These are phyloP conservation scores for Mortierella sp. DNA, from an alignment of 371 early-diverging fungal species.

Conservation along the genomic window DNA sequence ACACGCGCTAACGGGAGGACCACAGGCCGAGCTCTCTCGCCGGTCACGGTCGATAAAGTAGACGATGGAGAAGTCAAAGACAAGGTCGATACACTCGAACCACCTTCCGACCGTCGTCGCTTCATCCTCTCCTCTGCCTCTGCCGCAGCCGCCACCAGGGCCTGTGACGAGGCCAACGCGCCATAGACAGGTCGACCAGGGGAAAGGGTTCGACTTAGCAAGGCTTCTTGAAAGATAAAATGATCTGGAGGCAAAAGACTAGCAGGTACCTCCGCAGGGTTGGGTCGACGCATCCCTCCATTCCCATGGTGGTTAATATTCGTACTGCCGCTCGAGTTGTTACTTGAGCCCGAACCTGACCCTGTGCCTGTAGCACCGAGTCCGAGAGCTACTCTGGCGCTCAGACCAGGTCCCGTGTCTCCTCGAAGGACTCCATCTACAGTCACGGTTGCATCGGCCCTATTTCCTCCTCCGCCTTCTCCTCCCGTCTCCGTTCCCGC, in stretches of 20 bases:
- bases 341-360: background rate
- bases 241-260: constrained; percentile 45
- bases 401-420: too few species aligned
- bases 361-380: background rate
- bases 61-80: constrained; percentile 24
- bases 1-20: background rate
- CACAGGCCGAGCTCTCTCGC: constrained; percentile 9
- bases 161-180: background rate
- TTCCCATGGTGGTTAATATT: background rate
- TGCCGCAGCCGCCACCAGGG: background rate
- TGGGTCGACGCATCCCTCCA: constrained; percentile 10
- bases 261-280: constrained; percentile 41
- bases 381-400: too few species aligned
- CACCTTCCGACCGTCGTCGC: background rate
- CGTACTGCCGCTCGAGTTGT: background rate
- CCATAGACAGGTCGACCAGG: background rate
- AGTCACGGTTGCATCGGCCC: too few species aligned
- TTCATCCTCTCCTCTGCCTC: background rate
- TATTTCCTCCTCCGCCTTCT: too few species aligned
- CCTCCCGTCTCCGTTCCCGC: too few species aligned
- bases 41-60: constrained; percentile 21
- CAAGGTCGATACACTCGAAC: constrained; percentile 21
- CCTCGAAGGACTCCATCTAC: too few species aligned
- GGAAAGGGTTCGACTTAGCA: background rate
- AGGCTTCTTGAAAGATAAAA: constrained; percentile 37